A percentile compares a stretch with the other conserved stretches of the same genome.
Evolutionary conservation across 345 rosid species (phyloP).

Genomic region (Pistacia integerrima): DNA sequence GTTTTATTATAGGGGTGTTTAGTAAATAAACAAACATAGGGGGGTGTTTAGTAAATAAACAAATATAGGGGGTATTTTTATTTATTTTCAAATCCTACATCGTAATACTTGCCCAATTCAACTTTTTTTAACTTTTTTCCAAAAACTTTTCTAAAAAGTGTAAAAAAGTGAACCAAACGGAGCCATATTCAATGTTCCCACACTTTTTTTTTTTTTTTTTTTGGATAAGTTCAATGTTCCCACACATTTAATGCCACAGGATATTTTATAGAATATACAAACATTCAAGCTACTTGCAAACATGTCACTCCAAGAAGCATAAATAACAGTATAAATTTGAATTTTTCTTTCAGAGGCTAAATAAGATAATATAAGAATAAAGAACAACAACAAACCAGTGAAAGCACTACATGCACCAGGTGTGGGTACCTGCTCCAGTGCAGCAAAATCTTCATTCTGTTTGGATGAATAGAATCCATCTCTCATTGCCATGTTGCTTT

Average conservation of each 20-base stretch:
- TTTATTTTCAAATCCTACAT: no score
- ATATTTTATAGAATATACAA: background rate
- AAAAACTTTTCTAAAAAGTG: no score
- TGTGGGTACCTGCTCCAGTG: constrained; percentile 83
- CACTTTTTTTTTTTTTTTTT: no score
- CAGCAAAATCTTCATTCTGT: constrained; percentile 82
- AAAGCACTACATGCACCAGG: background rate
- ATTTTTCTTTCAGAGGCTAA: background rate
- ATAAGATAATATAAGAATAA: background rate
- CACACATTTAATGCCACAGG: background rate
- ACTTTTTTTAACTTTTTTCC: no score
- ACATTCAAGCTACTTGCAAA: background rate
- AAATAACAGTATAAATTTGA: background rate
- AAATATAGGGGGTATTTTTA: no score
- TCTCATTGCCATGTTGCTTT: constrained; percentile 32
- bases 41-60: no score
- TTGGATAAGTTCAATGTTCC: background rate
- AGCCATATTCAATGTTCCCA: no score
- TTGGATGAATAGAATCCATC: constrained; percentile 53
- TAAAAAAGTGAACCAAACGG: no score
- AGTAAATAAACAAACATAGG: no score
- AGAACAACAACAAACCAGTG: background rate
- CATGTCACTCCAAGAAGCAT: no score
- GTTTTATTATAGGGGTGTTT: no score
- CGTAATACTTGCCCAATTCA: no score